Evolutionary conservation across 106 monocot species (phyloP).

Genomic region (Platanthera zijinensis): DNA sequence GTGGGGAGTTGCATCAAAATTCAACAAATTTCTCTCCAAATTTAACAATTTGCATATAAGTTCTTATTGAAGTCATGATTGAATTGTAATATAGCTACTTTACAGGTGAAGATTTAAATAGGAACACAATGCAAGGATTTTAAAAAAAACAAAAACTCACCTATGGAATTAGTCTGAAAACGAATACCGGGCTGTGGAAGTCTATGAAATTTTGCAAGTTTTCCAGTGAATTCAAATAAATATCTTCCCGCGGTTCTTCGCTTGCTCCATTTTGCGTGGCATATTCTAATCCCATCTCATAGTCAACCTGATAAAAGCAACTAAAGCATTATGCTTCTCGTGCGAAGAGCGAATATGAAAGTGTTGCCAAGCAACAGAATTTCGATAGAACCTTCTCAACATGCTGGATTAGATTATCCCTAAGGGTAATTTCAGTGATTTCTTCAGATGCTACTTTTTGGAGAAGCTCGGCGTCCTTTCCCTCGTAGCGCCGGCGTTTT

Average conservation of each 20-base stretch:
- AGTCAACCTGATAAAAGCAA: slow-evolving; percentile 42
- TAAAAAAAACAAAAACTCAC: background rate
- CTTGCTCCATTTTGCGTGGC: slow-evolving; percentile 66
- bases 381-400: slow-evolving; percentile 47
- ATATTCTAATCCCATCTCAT: slow-evolving; percentile 75
- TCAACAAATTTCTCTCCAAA: too few species aligned
- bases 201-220: slow-evolving; percentile 31
- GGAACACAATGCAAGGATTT: background rate
- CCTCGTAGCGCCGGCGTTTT: slow-evolving; percentile 35
- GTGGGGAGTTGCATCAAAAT: too few species aligned
- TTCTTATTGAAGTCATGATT: too few species aligned
- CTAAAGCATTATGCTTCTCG: background rate
- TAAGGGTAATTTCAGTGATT: slow-evolving; percentile 49
- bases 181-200: slow-evolving; percentile 42
- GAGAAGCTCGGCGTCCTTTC: slow-evolving; percentile 47
- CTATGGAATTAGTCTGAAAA: slow-evolving; percentile 45
- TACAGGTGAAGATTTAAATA: slow-evolving; percentile 1
- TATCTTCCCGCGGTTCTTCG: slow-evolving; percentile 60
- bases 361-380: background rate
- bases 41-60: too few species aligned
- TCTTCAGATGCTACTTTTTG: slow-evolving; percentile 44
- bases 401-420: slow-evolving; percentile 52
- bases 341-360: background rate
- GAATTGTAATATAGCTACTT: background rate
- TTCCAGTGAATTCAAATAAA: slow-evolving; percentile 54